phyloP scores from a whole-genome alignment of 345 rosid genomes.

The Rhodomyrtus tomentosa region DNA sequence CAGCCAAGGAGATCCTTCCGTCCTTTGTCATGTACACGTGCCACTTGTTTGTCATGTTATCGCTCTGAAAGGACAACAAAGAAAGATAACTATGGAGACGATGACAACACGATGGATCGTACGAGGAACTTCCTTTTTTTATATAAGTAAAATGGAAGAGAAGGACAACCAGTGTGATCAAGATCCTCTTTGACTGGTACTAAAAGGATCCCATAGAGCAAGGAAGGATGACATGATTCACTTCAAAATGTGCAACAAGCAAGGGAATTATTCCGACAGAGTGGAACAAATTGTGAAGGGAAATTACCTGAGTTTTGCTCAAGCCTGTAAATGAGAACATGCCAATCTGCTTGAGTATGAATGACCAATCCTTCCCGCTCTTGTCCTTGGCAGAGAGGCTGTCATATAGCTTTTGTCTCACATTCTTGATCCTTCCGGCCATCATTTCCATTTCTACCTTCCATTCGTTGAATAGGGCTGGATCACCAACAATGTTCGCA shows the following conservation, averaged over 20 bases:
- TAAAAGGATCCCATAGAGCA: not conserved
- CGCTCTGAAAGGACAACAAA: slow-evolving; percentile 26
- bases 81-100: not conserved
- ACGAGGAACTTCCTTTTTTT: not conserved
- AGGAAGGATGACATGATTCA: not conserved
- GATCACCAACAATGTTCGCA: slow-evolving; percentile 81
- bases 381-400: slow-evolving; percentile 69
- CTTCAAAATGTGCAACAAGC: not conserved
- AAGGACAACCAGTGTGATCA: not conserved
- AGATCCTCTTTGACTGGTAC: not conserved
- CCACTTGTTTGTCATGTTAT: slow-evolving; percentile 90
- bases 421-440: slow-evolving; percentile 94
- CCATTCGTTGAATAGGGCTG: slow-evolving; percentile 76
- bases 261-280: not conserved
- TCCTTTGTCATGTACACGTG: slow-evolving; percentile 94
- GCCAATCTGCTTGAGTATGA: slow-evolving; percentile 85
- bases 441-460: slow-evolving; percentile 94
- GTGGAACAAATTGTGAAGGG: not conserved
- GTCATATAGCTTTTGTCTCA: slow-evolving; percentile 65
- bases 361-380: slow-evolving; percentile 95
- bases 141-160: not conserved
- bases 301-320: slow-evolving; percentile 72
- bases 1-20: slow-evolving; percentile 90
- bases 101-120: not conserved
- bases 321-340: slow-evolving; percentile 98